phyloP scores from a whole-genome alignment of 805 yeast genomes.

The Cyberlindnera sargentensis region DNA sequence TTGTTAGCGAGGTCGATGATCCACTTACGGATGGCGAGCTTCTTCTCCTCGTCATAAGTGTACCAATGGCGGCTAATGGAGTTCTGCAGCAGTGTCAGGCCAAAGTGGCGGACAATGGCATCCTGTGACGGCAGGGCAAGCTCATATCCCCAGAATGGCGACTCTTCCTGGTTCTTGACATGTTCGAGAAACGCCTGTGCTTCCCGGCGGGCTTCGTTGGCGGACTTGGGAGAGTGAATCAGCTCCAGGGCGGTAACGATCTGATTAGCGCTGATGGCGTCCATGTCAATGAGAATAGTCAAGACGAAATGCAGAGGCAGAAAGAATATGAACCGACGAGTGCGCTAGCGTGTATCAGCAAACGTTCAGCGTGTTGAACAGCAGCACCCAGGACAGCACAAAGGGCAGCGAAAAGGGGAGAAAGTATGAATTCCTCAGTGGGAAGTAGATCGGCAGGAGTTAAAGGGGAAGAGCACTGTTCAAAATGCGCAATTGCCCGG shows the following conservation, averaged over 20 bases:
- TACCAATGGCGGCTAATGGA: slow-evolving; percentile 53
- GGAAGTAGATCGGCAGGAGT: no score
- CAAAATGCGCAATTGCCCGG: no score
- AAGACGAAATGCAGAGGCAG: no score
- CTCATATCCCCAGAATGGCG: slow-evolving; percentile 90
- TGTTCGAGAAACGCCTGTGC: slow-evolving; percentile 67
- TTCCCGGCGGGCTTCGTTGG: slow-evolving; percentile 48
- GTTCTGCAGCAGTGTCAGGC: slow-evolving; percentile 70
- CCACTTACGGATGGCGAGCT: slow-evolving; percentile 74
- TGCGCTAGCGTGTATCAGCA: no score
- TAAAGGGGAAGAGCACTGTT: no score
- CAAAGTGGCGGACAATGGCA: slow-evolving; percentile 81
- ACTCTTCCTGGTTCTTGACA: slow-evolving; percentile 69
- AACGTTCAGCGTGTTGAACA: no score
- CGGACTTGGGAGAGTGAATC: slow-evolving; percentile 59
- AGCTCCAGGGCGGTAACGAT: slow-evolving; percentile 72
- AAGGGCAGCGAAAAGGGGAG: no score
- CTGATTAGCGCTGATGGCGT: slow-evolving; percentile 60
- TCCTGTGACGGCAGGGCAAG: slow-evolving; percentile 60
- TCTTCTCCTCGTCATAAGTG: slow-evolving; percentile 50
- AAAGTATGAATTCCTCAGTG: no score
- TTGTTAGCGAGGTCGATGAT: slow-evolving; percentile 67
- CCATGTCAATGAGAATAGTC: slow-evolving; percentile 30
- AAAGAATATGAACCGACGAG: no score
- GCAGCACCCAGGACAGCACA: no score